These are phyloP conservation scores for Rhexocercosporidium sp. DNA, from an alignment of 2,329 filamentous ascomycete genomes.

Conservation along the genomic window DNA sequence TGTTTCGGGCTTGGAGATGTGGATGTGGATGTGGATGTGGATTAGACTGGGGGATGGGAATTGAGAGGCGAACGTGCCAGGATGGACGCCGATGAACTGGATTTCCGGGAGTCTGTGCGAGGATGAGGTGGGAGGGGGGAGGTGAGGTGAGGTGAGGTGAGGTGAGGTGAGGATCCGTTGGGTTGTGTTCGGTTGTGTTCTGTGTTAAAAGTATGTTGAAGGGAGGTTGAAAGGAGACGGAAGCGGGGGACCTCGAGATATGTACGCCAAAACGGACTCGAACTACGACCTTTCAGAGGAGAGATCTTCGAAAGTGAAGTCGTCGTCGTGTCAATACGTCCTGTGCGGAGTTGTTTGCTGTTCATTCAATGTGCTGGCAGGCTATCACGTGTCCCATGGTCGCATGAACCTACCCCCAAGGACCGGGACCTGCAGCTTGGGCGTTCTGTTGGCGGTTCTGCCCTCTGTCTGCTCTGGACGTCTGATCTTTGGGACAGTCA, in stretches of 20 bases:
- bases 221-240: not conserved
- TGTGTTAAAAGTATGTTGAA: not conserved
- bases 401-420: no score
- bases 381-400: not conserved
- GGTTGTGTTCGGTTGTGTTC: not conserved
- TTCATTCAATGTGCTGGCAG: not conserved
- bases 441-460: no score
- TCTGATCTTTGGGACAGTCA: no score
- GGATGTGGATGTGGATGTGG: not conserved
- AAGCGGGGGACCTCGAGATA: not conserved
- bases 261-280: no score
- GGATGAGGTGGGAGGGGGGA: not conserved
- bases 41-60: not conserved
- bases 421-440: no score
- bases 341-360: not conserved
- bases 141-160: not conserved
- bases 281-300: no score
- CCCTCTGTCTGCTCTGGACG: no score
- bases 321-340: not conserved
- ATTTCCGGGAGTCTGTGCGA: constrained; percentile 5
- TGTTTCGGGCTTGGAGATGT: not conserved
- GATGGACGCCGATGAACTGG: not conserved
- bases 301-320: not conserved
- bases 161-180: not conserved
- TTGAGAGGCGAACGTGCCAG: no score